A percentile compares a stretch with the other conserved stretches of the same genome.
Evolutionary conservation across 352 stramenopile genomes (phyloP).

Genomic region (Aphanomyces euteiches): DNA sequence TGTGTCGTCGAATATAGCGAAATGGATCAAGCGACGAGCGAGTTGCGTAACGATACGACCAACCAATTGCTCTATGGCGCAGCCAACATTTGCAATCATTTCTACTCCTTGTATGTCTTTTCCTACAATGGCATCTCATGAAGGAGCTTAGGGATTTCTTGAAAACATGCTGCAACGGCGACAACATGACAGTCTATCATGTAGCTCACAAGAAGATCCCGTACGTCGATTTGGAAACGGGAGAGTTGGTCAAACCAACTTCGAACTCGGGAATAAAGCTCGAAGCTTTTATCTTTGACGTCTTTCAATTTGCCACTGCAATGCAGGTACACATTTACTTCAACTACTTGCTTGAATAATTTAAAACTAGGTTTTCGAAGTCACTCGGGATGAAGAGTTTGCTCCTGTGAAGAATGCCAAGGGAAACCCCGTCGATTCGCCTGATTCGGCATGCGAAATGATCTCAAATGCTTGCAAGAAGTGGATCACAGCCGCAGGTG

Average conservation of each 20-base stretch:
- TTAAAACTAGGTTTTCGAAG: conserved; percentile 56
- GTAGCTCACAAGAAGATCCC: conserved; percentile 98
- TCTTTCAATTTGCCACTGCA: conserved; percentile 90
- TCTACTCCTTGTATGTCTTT: conserved; percentile 87
- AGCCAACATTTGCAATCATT: conserved; percentile 99
- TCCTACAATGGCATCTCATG: not conserved
- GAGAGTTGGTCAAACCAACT: conserved; percentile 43
- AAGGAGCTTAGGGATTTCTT: conserved; percentile 58
- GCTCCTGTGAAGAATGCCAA: conserved; percentile 90
- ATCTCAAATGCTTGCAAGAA: conserved; percentile 54
- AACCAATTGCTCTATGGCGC: conserved; percentile 91
- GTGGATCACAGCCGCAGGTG: conserved; percentile 49
- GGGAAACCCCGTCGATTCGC: conserved; percentile 69
- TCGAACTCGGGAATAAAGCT: conserved; percentile 96
- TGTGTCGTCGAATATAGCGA: conserved; percentile 98
- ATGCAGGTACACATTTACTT: conserved; percentile 77
- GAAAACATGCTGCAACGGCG: conserved; percentile 76
- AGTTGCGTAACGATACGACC: conserved; percentile 51
- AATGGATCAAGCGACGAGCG: conserved; percentile 73
- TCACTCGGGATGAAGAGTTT: conserved; percentile 90
- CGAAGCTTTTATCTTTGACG: conserved; percentile 99
- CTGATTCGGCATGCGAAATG: conserved; percentile 76
- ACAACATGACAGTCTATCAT: conserved; percentile 89
- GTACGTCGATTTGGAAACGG: conserved; percentile 57
- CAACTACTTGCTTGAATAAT: not conserved